phyloP scores from a whole-genome alignment of 306 rosid species.

The Mimosa bimucronata region DNA sequence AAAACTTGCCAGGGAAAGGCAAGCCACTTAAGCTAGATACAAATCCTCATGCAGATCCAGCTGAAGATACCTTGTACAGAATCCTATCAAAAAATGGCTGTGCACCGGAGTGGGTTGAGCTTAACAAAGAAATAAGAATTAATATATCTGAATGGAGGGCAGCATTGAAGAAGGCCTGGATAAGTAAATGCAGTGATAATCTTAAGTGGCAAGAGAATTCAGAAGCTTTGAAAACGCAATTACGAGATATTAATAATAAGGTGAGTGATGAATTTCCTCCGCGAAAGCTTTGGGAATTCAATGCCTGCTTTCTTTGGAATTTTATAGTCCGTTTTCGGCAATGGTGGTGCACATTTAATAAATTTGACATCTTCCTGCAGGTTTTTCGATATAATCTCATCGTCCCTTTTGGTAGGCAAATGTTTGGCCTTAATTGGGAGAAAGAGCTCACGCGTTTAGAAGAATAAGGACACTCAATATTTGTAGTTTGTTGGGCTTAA shows the following conservation, averaged over 20 bases:
- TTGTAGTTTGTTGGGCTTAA: not conserved
- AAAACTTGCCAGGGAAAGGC: constrained; percentile 90
- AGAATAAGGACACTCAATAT: constrained; percentile 41
- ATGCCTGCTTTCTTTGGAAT: constrained; percentile 22
- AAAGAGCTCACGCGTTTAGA: constrained; percentile 72
- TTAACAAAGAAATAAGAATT: constrained; percentile 85
- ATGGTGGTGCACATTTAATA: constrained; percentile 20
- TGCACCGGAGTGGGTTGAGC: constrained; percentile 91
- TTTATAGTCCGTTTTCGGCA: constrained; percentile 1
- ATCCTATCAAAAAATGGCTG: constrained; percentile 79
- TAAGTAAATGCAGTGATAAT: constrained; percentile 52
- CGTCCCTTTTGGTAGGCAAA: constrained; percentile 90
- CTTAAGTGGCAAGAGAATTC: constrained; percentile 59
- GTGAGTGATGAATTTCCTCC: constrained; percentile 39
- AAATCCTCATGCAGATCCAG: constrained; percentile 94
- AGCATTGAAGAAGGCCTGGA: constrained; percentile 66
- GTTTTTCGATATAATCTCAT: constrained; percentile 85
- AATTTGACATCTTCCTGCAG: constrained; percentile 45
- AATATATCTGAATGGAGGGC: constrained; percentile 60
- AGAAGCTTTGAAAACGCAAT: constrained; percentile 59
- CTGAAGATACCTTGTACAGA: constrained; percentile 82
- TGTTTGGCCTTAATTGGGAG: constrained; percentile 85
- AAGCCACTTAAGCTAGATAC: constrained; percentile 70
- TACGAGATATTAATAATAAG: constrained; percentile 68
- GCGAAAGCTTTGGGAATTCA: constrained; percentile 17